Evolutionary conservation across 345 rosid genomes (phyloP).

Genomic region (Laguncularia racemosa): DNA sequence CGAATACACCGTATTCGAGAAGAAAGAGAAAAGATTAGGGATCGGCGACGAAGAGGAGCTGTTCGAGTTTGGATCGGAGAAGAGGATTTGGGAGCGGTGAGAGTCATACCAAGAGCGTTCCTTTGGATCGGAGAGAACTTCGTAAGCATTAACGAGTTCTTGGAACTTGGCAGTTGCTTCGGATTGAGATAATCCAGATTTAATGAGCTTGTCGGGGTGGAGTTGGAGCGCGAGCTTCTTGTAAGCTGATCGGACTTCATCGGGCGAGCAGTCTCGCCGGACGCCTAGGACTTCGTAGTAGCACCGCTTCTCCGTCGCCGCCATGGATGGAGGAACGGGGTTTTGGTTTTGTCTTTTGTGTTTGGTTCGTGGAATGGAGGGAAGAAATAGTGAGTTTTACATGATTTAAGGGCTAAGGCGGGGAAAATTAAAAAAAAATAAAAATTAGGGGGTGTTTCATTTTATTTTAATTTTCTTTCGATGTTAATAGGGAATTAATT

Average conservation of each 20-base stretch:
- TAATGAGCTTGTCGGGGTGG: slow-evolving; percentile 95
- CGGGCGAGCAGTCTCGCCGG: slow-evolving; percentile 47
- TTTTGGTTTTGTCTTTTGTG: no score
- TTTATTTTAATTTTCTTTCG: no score
- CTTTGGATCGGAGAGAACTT: slow-evolving; percentile 79
- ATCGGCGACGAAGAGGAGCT: slow-evolving; percentile 35
- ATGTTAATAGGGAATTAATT: no score
- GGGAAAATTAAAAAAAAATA: no score
- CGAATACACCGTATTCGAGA: slow-evolving; percentile 60
- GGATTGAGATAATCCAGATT: slow-evolving; percentile 60
- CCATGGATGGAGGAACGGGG: slow-evolving; percentile 2
- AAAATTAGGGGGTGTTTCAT: no score
- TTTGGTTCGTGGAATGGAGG: no score
- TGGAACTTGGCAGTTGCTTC: slow-evolving; percentile 94
- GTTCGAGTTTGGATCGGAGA: slow-evolving; percentile 48
- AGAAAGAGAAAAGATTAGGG: slow-evolving; percentile 72
- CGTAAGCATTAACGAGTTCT: slow-evolving; percentile 81
- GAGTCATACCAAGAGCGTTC: slow-evolving; percentile 95
- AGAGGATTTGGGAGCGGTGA: slow-evolving; percentile 89
- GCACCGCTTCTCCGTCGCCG: slow-evolving; percentile 81
- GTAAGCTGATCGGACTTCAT: slow-evolving; percentile 78
- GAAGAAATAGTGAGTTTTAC: no score
- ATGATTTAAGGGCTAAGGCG: no score
- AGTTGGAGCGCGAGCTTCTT: slow-evolving; percentile 79
- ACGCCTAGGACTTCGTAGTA: slow-evolving; percentile 79